Evolutionary conservation across 805 yeast species (phyloP).

Genomic region (Saccharomycopsis babjevae): DNA sequence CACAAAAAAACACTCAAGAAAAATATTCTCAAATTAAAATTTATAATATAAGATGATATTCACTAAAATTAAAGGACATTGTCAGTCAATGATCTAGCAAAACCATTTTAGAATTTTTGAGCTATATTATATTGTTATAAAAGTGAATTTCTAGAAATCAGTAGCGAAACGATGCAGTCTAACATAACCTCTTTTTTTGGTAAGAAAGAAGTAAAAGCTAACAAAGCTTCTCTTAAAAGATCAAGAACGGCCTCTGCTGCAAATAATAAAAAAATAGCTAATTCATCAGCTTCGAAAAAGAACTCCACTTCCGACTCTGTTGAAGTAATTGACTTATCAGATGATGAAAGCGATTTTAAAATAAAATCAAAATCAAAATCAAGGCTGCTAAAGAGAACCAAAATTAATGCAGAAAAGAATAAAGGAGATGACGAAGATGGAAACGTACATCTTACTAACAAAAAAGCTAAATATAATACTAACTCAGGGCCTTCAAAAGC

Average conservation of each 20-base stretch:
- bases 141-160: too few species aligned
- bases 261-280: slow-evolving; percentile 20
- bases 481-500: slow-evolving; percentile 19
- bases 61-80: too few species aligned
- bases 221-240: background rate
- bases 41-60: too few species aligned
- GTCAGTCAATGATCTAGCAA: too few species aligned
- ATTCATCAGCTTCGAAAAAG: slow-evolving; percentile 12
- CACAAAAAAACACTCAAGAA: too few species aligned
- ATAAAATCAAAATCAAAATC: background rate
- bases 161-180: slow-evolving; percentile 8
- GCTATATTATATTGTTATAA: too few species aligned
- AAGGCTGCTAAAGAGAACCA: background rate
- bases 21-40: too few species aligned
- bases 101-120: too few species aligned
- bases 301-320: slow-evolving; percentile 2
- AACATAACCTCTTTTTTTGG: slow-evolving; percentile 12
- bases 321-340: slow-evolving; percentile 6
- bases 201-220: background rate
- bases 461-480: background rate
- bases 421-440: slow-evolving; percentile 23
- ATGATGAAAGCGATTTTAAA: slow-evolving; percentile 4
- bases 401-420: background rate
- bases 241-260: slow-evolving; percentile 20
- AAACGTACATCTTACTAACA: slow-evolving; percentile 18